Evolutionary conservation across 1,284 basidiomycete genomes (phyloP), one percentile per base, ranked within the genome.

Genomic region (Cryptococcus hybrid): DNA sequence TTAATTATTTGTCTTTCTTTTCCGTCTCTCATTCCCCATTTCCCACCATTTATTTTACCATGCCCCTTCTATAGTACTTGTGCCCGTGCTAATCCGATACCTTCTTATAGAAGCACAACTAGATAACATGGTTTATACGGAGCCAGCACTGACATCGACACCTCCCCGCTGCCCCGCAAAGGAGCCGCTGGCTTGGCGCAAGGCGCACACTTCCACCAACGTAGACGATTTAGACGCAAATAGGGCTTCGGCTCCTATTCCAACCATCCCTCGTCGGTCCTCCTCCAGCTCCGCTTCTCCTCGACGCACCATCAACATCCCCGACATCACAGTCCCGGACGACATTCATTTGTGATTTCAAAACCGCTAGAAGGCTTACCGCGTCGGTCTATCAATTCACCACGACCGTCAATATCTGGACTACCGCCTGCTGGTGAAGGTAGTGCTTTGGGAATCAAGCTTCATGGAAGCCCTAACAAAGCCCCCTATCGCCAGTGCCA

Each of bases 111-210:
- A 15, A 46, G 24, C 24, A 24, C 24, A 24, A 24, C 24, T 51
- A 7, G 34, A 47, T 56, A 68, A 42, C 47, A 78, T 77, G 76
- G 75, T 75, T 9, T 77, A 78, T 72, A 66, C 75, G 9, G 69
- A 72, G 45, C 76, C 76, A 11, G 69, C 68, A 6, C 71, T 70
- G 1, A 62, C 61, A 9, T 62, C 71, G 1, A 70, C 73, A 2
- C 44, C 67, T 24, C 24, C 24, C 24, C 24, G 24, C 24, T 24
- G 24, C 24, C 24, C 73, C 13, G 54, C 38, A 37, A 70, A 64
- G 51, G 66, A 70, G 55, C 39, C 36, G 36, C 5, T 34, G 35
- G 6, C 34, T 12, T 54, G 52, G 52, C 60, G 59, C 12, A 66
- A 65, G 54, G 64, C 61, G 13, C 62, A 64, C 46, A 49, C 55